Evolutionary conservation across 495 filamentous ascomycete genomes (phyloP), one percentile per base, ranked within the genome.

Genomic region (Lentithecium fluviatile): DNA sequence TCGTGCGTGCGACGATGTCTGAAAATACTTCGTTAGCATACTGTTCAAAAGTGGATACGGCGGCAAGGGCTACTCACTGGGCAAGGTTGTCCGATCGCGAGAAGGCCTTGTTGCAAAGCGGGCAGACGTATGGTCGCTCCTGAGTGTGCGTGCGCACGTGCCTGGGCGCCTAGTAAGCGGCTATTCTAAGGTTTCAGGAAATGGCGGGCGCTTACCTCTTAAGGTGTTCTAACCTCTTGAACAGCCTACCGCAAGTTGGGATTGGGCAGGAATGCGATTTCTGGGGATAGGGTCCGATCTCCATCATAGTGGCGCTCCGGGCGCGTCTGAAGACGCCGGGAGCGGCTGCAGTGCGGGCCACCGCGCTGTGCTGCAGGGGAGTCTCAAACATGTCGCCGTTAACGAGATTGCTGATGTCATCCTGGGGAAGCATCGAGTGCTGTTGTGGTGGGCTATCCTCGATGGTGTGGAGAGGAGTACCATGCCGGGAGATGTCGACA

Each of bases 231-330:
- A 98, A 83, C 71, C 94, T 86, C 85, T 98, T 98, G 82, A 98
- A 98, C 64, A 96, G 82, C 72, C 95, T 87, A 43, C 95, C 94
- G 73, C 94, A 98, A 23, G 91, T 91, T 24, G 95, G 95, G 71
- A 98, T 98, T n/a, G 94, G 94, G 78, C 94, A 98, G 8, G 91
- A 96, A 73, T 98, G 94, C 10, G 90, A 93, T 73, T 98, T 98
- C 66, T 95, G 90, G 12, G 94, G 92, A 73, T 98, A 98, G 40
- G 94, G 94, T 36, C 91, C 91, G 52, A 95, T 80, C 73, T 97
- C 95, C 88, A 94, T 92, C 77, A 94, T 87, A 8, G 94, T 97
- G 62, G 95, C 94, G 67, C 92, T 97, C 60, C 94, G 84, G 57
- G 94, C 95, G 70, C 95, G 83, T 68, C 94, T 88, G 60, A 90